phyloP scores from a whole-genome alignment of 306 rosid genomes.

The Ormosia semicastrata region DNA sequence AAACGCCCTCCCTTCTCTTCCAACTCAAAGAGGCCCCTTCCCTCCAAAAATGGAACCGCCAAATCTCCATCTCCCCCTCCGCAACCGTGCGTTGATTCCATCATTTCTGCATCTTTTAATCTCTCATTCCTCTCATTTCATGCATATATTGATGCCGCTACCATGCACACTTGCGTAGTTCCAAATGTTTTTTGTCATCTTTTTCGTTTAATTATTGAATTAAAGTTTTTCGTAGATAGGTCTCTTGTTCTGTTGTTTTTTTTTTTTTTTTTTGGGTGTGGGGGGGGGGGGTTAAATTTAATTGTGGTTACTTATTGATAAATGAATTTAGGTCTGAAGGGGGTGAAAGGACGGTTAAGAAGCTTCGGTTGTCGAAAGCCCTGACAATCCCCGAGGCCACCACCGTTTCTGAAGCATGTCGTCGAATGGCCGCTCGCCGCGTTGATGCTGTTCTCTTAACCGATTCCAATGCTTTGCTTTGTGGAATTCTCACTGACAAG shows the following conservation, averaged over 20 bases:
- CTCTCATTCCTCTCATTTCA: neutral
- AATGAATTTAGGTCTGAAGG: slow-evolving; percentile 42
- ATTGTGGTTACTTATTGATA: neutral
- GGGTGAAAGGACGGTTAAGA: slow-evolving; percentile 92
- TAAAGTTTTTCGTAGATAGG: neutral
- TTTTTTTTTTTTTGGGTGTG: neutral
- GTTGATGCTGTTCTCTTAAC: slow-evolving; percentile 83
- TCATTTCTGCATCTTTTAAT: too few relatives aligned
- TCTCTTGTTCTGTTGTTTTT: neutral
- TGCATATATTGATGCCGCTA: neutral
- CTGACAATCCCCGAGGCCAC: slow-evolving; percentile 91
- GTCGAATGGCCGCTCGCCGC: slow-evolving; percentile 95
- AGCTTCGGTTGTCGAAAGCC: slow-evolving; percentile 82
- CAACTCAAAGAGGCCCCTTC: slow-evolving; percentile 40
- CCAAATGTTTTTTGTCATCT: too few relatives aligned
- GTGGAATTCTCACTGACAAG: slow-evolving; percentile 92
- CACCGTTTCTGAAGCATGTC: slow-evolving; percentile 83
- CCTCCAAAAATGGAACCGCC: slow-evolving; percentile 40
- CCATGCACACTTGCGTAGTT: too few relatives aligned
- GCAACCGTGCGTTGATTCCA: neutral
- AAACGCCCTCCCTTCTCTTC: slow-evolving; percentile 22
- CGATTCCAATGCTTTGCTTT: slow-evolving; percentile 84
- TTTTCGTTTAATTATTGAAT: neutral
- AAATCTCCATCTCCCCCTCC: too few relatives aligned
- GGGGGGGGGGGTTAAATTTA: neutral